These are phyloP conservation scores for Solanum clarkiae DNA, from an alignment of 257 asterid genomes.

Conservation along the genomic window DNA sequence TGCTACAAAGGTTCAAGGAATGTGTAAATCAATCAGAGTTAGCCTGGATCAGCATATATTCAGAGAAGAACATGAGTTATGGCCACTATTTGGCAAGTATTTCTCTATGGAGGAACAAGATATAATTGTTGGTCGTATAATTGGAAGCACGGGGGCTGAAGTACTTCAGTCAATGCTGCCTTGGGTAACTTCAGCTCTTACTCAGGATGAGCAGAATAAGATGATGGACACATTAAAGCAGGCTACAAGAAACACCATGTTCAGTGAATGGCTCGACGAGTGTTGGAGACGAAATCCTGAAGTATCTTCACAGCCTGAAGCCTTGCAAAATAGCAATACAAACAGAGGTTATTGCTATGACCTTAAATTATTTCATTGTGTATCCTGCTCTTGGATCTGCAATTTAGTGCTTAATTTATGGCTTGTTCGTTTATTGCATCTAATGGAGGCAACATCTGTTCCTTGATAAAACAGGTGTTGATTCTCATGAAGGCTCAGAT, in stretches of 20 bases:
- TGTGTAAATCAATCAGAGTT: conserved; percentile 37
- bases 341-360: conserved; percentile 8
- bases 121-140: conserved; percentile 36
- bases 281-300: conserved; percentile 30
- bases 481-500: conserved; percentile 16
- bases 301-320: conserved; percentile 14
- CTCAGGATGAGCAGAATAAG: conserved; percentile 37
- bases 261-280: conserved; percentile 41
- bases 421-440: neutral
- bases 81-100: conserved; percentile 34
- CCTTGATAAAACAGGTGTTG: conserved; percentile 9
- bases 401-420: neutral
- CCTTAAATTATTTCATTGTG: neutral
- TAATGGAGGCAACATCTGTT: neutral
- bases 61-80: conserved; percentile 39
- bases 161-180: conserved; percentile 44
- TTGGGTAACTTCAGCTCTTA: conserved; percentile 46
- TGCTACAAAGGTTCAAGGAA: conserved; percentile 37
- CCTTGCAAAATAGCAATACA: conserved; percentile 1
- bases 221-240: conserved; percentile 39
- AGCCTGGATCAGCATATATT: conserved; percentile 38
- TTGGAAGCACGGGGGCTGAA: conserved; percentile 48
- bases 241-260: conserved; percentile 41
- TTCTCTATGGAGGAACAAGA: conserved; percentile 40
- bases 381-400: neutral